These are phyloP conservation scores for Backusella parvicylindrica DNA, from an alignment of 192 early-diverging fungal genomes.

Conservation along the genomic window DNA sequence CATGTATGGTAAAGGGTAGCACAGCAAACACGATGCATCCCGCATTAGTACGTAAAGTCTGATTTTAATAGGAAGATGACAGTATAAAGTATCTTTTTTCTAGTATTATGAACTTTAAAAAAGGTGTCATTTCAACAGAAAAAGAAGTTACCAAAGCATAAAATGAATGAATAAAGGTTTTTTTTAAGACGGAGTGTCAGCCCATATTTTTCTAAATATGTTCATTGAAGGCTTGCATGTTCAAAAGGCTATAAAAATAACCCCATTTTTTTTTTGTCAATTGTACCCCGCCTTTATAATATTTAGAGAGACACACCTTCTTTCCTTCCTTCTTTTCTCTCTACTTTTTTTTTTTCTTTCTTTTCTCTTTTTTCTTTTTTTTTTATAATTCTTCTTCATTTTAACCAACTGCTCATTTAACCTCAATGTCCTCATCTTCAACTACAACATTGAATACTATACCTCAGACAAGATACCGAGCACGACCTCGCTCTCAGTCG, in stretches of 20 bases:
- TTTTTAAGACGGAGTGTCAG: background rate
- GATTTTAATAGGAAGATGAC: background rate
- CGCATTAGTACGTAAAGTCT: background rate
- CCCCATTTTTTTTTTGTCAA: constrained; percentile 7
- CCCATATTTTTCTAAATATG: background rate
- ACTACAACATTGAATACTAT: background rate
- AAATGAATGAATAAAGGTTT: background rate
- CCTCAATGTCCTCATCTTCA: background rate
- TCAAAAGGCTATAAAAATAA: background rate
- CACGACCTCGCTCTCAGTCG: background rate
- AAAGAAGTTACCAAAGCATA: background rate
- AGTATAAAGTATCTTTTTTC: background rate
- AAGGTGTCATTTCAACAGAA: background rate
- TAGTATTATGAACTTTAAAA: background rate
- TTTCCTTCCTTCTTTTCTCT: background rate
- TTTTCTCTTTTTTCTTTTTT: background rate
- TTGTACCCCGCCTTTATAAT: background rate
- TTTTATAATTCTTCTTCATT: background rate
- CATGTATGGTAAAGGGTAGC: background rate
- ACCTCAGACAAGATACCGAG: background rate
- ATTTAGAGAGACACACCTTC: background rate
- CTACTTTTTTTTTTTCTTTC: background rate
- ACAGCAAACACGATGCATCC: background rate
- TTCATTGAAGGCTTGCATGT: background rate
- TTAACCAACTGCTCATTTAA: background rate